A percentile compares a stretch with the other conserved stretches of the same genome.
phyloP scores from a whole-genome alignment of 2,329 filamentous ascomycete species.

The Aspergillus novoparasiticus region DNA sequence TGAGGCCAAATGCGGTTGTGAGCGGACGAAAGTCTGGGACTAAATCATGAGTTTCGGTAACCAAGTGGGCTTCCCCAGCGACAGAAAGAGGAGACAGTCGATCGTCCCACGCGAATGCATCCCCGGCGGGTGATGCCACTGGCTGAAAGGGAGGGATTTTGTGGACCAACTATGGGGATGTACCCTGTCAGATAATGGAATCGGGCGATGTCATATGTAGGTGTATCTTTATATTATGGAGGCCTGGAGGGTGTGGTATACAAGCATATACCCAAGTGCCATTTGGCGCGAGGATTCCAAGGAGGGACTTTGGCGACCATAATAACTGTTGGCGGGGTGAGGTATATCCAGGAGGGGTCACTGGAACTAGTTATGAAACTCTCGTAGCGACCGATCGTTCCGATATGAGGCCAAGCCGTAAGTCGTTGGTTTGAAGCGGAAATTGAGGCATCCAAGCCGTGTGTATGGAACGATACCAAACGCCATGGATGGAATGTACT shows the following conservation, averaged over 20 bases:
- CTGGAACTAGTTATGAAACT: not conserved
- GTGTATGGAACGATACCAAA: not conserved
- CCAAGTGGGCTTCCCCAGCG: conserved; percentile 14
- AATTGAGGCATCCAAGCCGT: not conserved
- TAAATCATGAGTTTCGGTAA: not conserved
- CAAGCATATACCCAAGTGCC: not conserved
- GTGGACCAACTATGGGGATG: not conserved
- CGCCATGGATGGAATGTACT: not conserved
- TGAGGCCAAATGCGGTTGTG: not conserved
- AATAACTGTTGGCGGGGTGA: not conserved
- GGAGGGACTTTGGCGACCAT: not conserved
- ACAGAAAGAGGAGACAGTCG: conserved; percentile 10
- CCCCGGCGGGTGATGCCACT: conserved; percentile 12
- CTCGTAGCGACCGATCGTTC: not conserved
- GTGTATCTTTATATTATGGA: not conserved
- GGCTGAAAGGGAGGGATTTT: not conserved
- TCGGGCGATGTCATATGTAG: not conserved
- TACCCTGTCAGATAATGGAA: not conserved
- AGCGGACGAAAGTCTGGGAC: not conserved
- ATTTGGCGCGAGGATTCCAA: not conserved
- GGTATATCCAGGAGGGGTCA: not conserved
- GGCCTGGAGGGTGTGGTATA: not conserved
- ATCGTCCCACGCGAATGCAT: conserved; percentile 19
- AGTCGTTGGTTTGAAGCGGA: not conserved
- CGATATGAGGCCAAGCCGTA: not conserved